Conservation (phyloP, 1,284 basidiomycete species). For the Coniophora puteana region DNA sequence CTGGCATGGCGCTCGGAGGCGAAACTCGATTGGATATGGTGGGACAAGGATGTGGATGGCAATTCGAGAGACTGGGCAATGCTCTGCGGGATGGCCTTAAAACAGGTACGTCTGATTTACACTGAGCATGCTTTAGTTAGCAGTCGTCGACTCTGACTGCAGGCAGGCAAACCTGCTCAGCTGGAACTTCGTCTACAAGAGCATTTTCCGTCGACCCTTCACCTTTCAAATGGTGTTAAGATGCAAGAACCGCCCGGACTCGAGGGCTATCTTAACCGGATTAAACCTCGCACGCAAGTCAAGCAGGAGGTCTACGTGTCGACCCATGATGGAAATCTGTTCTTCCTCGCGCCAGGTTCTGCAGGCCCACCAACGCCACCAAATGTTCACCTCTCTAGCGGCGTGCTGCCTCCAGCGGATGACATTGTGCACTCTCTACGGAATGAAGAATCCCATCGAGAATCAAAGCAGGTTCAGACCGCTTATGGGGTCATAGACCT, state of each 20-base stretch:
- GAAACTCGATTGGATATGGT: constrained; percentile 79
- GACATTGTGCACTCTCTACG: constrained; percentile 32
- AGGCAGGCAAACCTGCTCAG: constrained; percentile 50
- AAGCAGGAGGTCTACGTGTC: constrained; percentile 67
- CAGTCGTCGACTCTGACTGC: not conserved
- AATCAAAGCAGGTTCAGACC: constrained; percentile 60
- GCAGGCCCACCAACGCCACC: constrained; percentile 72
- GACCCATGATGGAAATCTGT: constrained; percentile 73
- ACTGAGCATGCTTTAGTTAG: not conserved
- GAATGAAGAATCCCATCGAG: constrained; percentile 55
- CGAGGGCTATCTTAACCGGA: constrained; percentile 78
- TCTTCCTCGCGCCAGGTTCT: constrained; percentile 47
- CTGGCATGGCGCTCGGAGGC: constrained; percentile 75
- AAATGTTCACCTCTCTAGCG: constrained; percentile 35
- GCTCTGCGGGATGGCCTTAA: constrained; percentile 67
- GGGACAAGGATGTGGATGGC: constrained; percentile 61
- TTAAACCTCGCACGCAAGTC: constrained; percentile 58
- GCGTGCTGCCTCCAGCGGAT: constrained; percentile 19
- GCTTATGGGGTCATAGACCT: constrained; percentile 70
- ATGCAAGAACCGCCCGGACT: constrained; percentile 70
- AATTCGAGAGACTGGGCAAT: constrained; percentile 66
- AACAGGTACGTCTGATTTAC: constrained; percentile 45
- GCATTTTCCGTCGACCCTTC: constrained; percentile 58
- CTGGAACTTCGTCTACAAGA: constrained; percentile 72
- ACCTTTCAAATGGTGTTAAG: constrained; percentile 47